Base-by-base conservation (phyloP, 2,329 filamentous ascomycete genomes). In the Colletotrichum lupini region DNA sequence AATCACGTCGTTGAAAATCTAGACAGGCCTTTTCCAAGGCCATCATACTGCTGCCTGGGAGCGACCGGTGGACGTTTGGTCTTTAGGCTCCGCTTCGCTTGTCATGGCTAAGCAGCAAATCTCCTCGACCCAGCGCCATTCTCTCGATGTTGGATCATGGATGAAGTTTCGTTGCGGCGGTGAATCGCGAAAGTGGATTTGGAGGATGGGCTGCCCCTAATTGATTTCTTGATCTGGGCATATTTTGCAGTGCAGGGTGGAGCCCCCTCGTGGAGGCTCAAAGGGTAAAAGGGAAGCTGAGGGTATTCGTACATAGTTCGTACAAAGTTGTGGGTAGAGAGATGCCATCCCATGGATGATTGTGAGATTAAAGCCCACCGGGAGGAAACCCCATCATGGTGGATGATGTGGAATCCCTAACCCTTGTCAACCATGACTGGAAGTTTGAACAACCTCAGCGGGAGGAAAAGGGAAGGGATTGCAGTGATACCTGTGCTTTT, bases 1-100 rank as follows among this genome's bases (percentile, higher is more conserved):
- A 16, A 42, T 1, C 4, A 37, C 16, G 32, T 32, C 4, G 32
- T 32, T 32, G 32, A 32, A 32, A 32, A 32, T 16, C 35, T 42
- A 5, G 37, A 42, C 16, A 42, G 14, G 37, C 37, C 7, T 16
- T 42, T 42, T 42, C 37, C 37, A 42, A 42, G 37, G 37, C 26
- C 59, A n/a, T 24, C 9, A 22, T 56, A 28, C 59, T 62, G 59
- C 59, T 62, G 59, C 59, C 59, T 62, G 24, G 42, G 49, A 19
- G 9, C 59, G 49, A 19, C 9, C 59, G 37, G 42, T 28, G 22
- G 19, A 5, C 37, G 37, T 14, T 19, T 11, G 37, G 37, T 6
- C 37, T 16, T 7, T 16, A 19, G 37, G 37, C 37, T 42, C 37
- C 37, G 37, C 37, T 42, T 42, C 37, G 37, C 37, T 42, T 42